These are phyloP conservation scores for Entomophthora muscae DNA, from an alignment of 371 early-diverging fungal species.

Conservation along the genomic window DNA sequence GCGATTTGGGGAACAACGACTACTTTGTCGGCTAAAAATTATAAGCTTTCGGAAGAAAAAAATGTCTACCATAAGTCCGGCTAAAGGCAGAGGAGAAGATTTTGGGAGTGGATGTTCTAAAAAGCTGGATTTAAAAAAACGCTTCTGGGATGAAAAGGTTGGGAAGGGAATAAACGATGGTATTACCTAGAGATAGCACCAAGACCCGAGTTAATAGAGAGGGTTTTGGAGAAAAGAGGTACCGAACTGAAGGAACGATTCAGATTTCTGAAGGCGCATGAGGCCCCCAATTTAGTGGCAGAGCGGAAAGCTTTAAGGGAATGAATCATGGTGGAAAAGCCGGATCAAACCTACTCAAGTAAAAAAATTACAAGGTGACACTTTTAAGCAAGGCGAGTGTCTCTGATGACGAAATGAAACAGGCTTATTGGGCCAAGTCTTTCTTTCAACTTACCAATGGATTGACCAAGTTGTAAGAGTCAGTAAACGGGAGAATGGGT, in stretches of 20 bases:
- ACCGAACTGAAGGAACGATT: background rate
- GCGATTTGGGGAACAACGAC: constrained; percentile 92
- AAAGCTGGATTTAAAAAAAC: background rate
- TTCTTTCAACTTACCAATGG: background rate
- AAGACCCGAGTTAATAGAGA: background rate
- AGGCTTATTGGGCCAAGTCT: background rate
- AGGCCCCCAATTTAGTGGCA: background rate
- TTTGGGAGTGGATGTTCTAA: background rate
- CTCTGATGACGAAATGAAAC: background rate
- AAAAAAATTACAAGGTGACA: background rate
- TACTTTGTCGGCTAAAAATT: constrained; percentile 47
- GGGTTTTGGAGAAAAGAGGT: background rate
- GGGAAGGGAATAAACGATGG: background rate
- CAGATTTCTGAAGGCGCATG: background rate
- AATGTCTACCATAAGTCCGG: background rate
- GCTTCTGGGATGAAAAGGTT: background rate
- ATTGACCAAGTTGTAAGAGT: background rate
- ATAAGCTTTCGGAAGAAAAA: background rate
- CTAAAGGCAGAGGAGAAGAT: background rate
- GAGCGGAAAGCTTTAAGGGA: background rate
- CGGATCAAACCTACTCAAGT: background rate
- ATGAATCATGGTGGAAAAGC: background rate
- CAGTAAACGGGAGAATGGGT: too few relatives aligned
- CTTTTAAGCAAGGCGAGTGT: background rate
- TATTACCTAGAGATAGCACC: background rate